A percentile compares a stretch with the other conserved stretches of the same genome.
These are phyloP conservation scores for Taiozyma sp. DNA, from an alignment of 1,139 yeast genomes.

Conservation along the genomic window DNA sequence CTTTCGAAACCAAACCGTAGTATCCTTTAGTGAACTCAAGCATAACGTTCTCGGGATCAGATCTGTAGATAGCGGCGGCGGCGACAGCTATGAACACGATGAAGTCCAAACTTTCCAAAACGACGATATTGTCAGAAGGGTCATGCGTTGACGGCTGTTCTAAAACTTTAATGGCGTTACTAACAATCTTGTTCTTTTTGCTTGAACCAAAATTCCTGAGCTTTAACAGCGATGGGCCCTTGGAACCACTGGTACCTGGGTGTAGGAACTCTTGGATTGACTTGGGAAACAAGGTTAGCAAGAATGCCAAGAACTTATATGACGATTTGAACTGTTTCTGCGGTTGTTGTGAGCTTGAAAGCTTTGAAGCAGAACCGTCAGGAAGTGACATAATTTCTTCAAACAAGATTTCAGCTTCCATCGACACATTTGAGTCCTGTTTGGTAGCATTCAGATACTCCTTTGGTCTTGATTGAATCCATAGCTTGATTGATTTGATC, in stretches of 20 bases:
- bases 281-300: conserved; percentile 27
- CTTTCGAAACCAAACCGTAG: conserved; percentile 35
- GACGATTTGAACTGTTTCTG: conserved; percentile 20
- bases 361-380: conserved; percentile 10
- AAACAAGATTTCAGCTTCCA: conserved; percentile 24
- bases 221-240: conserved; percentile 15
- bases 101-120: conserved; percentile 36
- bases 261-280: conserved; percentile 14
- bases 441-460: conserved; percentile 37
- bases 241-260: conserved; percentile 4
- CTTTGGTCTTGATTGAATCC: conserved; percentile 52
- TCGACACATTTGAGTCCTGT: conserved; percentile 24
- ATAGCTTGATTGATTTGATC: conserved; percentile 44
- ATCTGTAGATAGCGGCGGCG: conserved; percentile 39
- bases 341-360: conserved; percentile 5
- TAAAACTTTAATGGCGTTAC: conserved; percentile 32
- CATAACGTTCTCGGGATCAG: conserved; percentile 42
- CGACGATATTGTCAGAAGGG: conserved; percentile 24
- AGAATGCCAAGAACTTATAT: conserved; percentile 27
- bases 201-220: conserved; percentile 17
- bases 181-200: conserved; percentile 29
- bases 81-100: conserved; percentile 27
- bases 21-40: conserved; percentile 37
- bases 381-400: conserved; percentile 21
- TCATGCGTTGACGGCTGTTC: conserved; percentile 16